Percentiles rank a stretch among this genome's conserved stretches.
Conservation (phyloP, 768 basidiomycete species). For the Hypsizygus marmoreus region DNA sequence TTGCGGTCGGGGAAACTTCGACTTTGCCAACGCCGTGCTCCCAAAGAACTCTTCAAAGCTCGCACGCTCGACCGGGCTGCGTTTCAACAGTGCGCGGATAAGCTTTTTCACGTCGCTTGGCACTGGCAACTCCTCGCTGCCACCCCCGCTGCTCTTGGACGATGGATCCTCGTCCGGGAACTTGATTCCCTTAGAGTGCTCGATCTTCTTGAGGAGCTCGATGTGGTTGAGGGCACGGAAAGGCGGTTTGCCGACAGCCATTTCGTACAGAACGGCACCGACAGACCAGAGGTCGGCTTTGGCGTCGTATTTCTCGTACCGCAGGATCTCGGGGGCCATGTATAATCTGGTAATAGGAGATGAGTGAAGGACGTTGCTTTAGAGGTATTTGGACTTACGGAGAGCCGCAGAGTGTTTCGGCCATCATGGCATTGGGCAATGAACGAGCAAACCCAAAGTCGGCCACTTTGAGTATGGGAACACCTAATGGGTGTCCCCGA, state of each 20-base stretch:
- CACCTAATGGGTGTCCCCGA: slow-evolving; percentile 86
- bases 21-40: slow-evolving; percentile 74
- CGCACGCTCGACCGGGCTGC: slow-evolving; percentile 81
- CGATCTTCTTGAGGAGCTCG: slow-evolving; percentile 91
- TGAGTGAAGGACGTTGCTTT: slow-evolving; percentile 1
- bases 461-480: slow-evolving; percentile 94
- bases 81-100: slow-evolving; percentile 80
- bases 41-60: slow-evolving; percentile 92
- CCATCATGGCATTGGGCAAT: slow-evolving; percentile 90
- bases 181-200: slow-evolving; percentile 85
- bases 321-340: slow-evolving; percentile 98
- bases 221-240: slow-evolving; percentile 97
- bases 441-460: slow-evolving; percentile 98
- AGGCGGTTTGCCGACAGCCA: slow-evolving; percentile 90
- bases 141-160: slow-evolving; percentile 44
- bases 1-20: slow-evolving; percentile 68
- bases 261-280: slow-evolving; percentile 95
- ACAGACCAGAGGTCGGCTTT: slow-evolving; percentile 99
- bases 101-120: slow-evolving; percentile 85
- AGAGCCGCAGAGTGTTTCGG: slow-evolving; percentile 96
- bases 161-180: slow-evolving; percentile 89
- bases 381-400: slow-evolving; percentile 60
- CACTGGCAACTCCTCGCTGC: slow-evolving; percentile 59
- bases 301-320: slow-evolving; percentile 97
- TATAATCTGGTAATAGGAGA: slow-evolving; percentile 61